phyloP scores from a whole-genome alignment of 352 stramenopile species.

The Pilasporangium apinafurcum region DNA sequence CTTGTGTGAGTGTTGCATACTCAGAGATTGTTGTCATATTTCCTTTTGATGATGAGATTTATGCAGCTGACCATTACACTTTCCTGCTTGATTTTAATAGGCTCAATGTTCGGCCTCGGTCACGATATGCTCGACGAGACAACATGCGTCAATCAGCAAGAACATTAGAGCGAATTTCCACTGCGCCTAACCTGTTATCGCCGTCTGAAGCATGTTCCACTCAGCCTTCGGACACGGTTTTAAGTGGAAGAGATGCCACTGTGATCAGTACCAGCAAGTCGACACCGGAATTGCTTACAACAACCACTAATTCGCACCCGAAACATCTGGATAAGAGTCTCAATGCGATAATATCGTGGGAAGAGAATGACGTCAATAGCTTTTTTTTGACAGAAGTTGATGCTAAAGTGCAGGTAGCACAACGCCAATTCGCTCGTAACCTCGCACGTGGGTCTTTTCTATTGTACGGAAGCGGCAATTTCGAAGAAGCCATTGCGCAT shows the following conservation, averaged over 20 bases:
- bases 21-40: no score
- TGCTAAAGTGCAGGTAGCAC: constrained; percentile 15
- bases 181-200: constrained; percentile 9
- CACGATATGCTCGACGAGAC: constrained; percentile 49
- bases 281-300: neutral
- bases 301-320: neutral
- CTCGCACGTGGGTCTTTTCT: constrained; percentile 40
- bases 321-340: neutral
- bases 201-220: neutral
- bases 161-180: constrained; percentile 26
- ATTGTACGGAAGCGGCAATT: constrained; percentile 40
- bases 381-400: constrained; percentile 79
- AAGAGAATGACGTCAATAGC: constrained; percentile 35
- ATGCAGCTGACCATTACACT: no score
- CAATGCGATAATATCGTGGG: constrained; percentile 8
- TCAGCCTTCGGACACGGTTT: neutral
- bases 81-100: no score
- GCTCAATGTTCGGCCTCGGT: constrained; percentile 36
- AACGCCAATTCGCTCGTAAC: constrained; percentile 24
- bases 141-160: constrained; percentile 15
- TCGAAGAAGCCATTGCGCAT: constrained; percentile 18
- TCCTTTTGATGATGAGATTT: no score
- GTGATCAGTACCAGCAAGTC: no score
- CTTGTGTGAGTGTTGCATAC: no score
- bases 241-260: no score